Conservation (phyloP, 2,329 filamentous ascomycete genomes). For the Aspergillus sp. region DNA sequence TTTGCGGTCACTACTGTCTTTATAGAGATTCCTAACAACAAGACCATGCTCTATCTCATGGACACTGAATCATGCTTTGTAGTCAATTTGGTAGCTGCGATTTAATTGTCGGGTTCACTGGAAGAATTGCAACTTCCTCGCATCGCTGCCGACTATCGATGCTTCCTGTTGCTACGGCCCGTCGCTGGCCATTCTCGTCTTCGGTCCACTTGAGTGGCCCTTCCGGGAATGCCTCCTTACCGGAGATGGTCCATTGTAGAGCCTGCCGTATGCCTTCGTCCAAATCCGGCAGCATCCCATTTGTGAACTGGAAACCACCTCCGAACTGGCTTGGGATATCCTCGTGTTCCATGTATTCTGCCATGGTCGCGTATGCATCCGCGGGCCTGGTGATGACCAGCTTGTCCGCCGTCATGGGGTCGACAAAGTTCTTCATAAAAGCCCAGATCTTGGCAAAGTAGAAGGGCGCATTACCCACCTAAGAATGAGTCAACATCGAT, state of each 20-base stretch:
- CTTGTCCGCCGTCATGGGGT: constrained; percentile 29
- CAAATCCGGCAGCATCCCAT: constrained; percentile 25
- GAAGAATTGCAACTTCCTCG: constrained; percentile 7
- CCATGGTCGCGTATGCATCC: constrained; percentile 20
- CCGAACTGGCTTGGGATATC: constrained; percentile 27
- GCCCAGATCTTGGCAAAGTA: constrained; percentile 29
- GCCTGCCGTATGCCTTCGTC: constrained; percentile 13
- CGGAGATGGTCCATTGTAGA: constrained; percentile 6
- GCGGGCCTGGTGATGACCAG: constrained; percentile 20
- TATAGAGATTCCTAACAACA: neutral
- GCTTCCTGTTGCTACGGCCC: constrained; percentile 24
- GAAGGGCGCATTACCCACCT: constrained; percentile 30
- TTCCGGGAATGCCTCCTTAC: constrained; percentile 9
- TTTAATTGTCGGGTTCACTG: neutral
- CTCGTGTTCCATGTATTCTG: constrained; percentile 18
- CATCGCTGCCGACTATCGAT: constrained; percentile 12
- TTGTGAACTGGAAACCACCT: constrained; percentile 21
- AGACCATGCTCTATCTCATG: no score
- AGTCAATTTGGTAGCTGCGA: no score
- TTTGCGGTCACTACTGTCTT: neutral
- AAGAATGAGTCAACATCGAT: neutral
- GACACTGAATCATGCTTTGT: no score
- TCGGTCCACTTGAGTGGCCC: constrained; percentile 27
- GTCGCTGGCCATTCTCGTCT: constrained; percentile 13
- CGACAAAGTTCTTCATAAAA: constrained; percentile 27